Evolutionary conservation across 192 early-diverging fungal genomes (phyloP).

Genomic region (Podochytrium sp.): DNA sequence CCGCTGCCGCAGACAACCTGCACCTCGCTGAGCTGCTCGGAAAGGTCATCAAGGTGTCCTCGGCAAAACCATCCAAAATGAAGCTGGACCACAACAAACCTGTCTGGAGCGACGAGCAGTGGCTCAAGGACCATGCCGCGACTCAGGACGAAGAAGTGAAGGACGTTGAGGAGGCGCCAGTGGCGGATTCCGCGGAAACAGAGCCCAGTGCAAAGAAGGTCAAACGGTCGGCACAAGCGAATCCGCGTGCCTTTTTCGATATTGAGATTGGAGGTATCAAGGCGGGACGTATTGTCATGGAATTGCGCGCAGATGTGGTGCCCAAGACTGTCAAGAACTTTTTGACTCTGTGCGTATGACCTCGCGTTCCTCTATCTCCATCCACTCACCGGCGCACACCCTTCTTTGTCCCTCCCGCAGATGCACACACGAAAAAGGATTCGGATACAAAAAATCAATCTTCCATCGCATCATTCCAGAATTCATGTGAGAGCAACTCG

Average conservation of each 20-base stretch:
- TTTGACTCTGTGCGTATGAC: conserved; percentile 68
- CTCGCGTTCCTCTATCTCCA: background rate
- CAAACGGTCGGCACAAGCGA: conserved; percentile 23
- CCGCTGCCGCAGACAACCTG: conserved; percentile 96
- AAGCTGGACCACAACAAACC: conserved; percentile 29
- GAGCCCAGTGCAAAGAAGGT: conserved; percentile 25
- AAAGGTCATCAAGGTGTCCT: conserved; percentile 84
- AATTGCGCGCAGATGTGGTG: conserved; percentile 54
- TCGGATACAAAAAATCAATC: conserved; percentile 72
- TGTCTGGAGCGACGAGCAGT: conserved; percentile 53
- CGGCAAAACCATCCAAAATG: conserved; percentile 67
- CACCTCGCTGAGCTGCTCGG: conserved; percentile 84
- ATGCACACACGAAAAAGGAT: conserved; percentile 90
- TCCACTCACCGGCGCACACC: background rate
- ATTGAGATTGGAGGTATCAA: conserved; percentile 53
- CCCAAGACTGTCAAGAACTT: conserved; percentile 90
- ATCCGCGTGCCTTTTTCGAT: conserved; percentile 66
- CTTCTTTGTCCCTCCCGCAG: conserved; percentile 69
- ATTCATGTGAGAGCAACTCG: conserved; percentile 55
- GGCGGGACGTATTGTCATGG: conserved; percentile 62
- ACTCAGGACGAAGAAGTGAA: conserved; percentile 25
- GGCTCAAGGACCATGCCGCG: conserved; percentile 37
- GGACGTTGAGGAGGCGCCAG: conserved; percentile 21
- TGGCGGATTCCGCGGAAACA: conserved; percentile 6
- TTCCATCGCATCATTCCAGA: conserved; percentile 88